These are phyloP conservation scores for Passiflora organensis DNA, from an alignment of 345 rosid species.

Conservation along the genomic window DNA sequence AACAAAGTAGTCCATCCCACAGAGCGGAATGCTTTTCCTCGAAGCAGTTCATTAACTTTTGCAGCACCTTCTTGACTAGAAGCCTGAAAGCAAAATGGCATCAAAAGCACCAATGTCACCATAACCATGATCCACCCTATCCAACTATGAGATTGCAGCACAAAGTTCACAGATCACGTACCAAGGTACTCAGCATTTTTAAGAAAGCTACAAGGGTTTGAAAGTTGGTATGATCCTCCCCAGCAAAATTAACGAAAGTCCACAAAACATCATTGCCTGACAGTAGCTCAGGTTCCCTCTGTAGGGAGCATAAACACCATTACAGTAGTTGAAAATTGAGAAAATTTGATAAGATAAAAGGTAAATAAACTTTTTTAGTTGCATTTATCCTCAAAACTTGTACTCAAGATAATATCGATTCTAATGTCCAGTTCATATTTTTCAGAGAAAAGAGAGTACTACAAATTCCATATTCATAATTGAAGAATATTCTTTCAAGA, in stretches of 20 bases:
- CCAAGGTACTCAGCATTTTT: constrained; percentile 91
- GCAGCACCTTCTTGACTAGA: constrained; percentile 89
- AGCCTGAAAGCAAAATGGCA: constrained; percentile 52
- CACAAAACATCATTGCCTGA: constrained; percentile 92
- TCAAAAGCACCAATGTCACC: constrained; percentile 12
- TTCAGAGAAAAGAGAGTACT: not conserved
- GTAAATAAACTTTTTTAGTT: too few relatives aligned
- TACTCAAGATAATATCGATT: too few relatives aligned
- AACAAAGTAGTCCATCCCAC: constrained; percentile 94
- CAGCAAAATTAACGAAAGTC: constrained; percentile 97
- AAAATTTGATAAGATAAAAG: not conserved
- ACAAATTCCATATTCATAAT: too few relatives aligned
- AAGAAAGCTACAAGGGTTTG: constrained; percentile 94
- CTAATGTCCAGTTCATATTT: not conserved
- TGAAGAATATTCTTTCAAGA: too few relatives aligned
- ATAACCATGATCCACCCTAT: constrained; percentile 1
- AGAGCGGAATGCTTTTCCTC: constrained; percentile 79
- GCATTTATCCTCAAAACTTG: too few relatives aligned
- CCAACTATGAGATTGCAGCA: not conserved
- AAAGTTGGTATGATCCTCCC: constrained; percentile 94
- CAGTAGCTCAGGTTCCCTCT: constrained; percentile 90
- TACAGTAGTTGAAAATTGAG: constrained; percentile 2
- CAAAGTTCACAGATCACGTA: constrained; percentile 25
- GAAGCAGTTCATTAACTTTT: constrained; percentile 82
- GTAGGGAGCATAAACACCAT: constrained; percentile 22